Base-by-base conservation (phyloP, 805 yeast species). In the Yamadazyma insecticola region DNA sequence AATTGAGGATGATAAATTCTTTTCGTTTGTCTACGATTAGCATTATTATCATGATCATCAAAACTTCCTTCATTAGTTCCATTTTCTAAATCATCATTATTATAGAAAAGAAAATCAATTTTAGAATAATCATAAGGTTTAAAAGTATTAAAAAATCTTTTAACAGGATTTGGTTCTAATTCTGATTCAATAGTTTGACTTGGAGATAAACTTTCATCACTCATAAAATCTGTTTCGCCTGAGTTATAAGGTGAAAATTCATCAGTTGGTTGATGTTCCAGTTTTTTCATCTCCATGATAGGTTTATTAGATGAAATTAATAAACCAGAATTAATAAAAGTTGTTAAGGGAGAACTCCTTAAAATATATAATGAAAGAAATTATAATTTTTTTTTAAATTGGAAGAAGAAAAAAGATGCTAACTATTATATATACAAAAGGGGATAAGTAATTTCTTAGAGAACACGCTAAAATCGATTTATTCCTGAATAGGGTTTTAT, bases 41-140 rank as follows among this genome's bases (percentile, higher is more conserved):
- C 45, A 47, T 32, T 30, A 16, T 30, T 38, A 21, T 21, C n/a
- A n/a, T 9, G 39, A 36, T 13, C 30, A 20, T 7, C 28, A 17
- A 12, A 12, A 9, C 7, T 13, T n/a, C 21, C 13, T 6, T 24
- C 16, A n/a, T 16, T 14, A 13, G 23, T 22, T 4, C 18, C 19
- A 13, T 36, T 38, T 19, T 41, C 42, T 13, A 24, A 17, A 13
- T 37, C 42, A 16, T 37, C 32, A 20, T 8, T 8, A 13, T 34
- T 18, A 16, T 32, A 32, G 28, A 41, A 35, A 11, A 41, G 34
- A 20, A 21, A 38, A 22, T 41, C 43, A 13, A 41, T 41, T 20
- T 41, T 37, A 13, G 58, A 50, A 23, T 50, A 53, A 32, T 54
- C 58, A 34, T 42, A 53, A 7, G 55, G 54, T 29, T 45, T 51